Percentiles rank a stretch among this genome's conserved stretches.
These are phyloP conservation scores for Calophaca sinica DNA, from an alignment of 306 rosid genomes.

Conservation along the genomic window DNA sequence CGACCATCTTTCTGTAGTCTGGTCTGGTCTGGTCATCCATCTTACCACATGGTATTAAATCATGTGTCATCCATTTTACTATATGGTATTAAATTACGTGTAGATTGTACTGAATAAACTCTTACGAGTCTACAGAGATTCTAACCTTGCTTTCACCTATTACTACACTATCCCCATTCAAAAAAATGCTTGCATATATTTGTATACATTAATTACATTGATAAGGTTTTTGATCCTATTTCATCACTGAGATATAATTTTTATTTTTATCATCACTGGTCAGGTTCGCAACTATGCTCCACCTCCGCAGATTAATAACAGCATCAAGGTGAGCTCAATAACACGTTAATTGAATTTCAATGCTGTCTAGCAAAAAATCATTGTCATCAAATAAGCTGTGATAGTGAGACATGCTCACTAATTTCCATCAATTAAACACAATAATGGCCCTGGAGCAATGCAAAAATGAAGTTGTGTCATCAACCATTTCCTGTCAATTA, in stretches of 20 bases:
- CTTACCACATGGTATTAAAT: neutral
- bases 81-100: neutral
- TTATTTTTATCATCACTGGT: constrained; percentile 41
- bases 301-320: constrained; percentile 85
- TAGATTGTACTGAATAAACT: neutral
- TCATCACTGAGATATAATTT: constrained; percentile 11
- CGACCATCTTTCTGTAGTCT: too few relatives aligned
- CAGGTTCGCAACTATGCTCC: constrained; percentile 97
- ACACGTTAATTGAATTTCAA: constrained; percentile 25
- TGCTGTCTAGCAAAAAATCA: constrained; percentile 24
- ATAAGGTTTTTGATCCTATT: constrained; percentile 17
- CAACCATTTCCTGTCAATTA: constrained; percentile 36
- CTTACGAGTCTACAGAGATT: neutral
- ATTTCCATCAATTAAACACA: constrained; percentile 17
- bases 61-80: too few relatives aligned
- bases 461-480: constrained; percentile 22
- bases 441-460: neutral
- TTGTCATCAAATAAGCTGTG: constrained; percentile 19
- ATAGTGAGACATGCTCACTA: constrained; percentile 14
- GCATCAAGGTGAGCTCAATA: constrained; percentile 86
- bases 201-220: neutral
- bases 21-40: neutral
- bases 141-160: neutral
- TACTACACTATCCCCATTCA: too few relatives aligned
- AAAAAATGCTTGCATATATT: constrained; percentile 1